These are phyloP conservation scores for Aphanocladium album DNA, from an alignment of 2,329 filamentous ascomycete genomes.

Conservation along the genomic window DNA sequence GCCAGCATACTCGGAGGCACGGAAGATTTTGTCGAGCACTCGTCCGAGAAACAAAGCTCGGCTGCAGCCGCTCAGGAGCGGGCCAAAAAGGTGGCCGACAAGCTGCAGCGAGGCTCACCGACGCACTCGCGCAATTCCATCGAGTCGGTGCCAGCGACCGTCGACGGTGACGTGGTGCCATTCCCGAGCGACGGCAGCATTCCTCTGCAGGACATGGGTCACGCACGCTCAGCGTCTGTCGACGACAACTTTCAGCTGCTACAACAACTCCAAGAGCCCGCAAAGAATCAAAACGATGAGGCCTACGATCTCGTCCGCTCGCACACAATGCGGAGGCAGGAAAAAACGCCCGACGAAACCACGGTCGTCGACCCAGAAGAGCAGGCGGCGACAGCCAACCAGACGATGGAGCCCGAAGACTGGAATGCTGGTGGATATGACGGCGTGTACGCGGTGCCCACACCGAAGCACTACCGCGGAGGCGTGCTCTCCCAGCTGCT, in stretches of 20 bases:
- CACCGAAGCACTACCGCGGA: constrained; percentile 38
- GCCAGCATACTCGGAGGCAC: background rate
- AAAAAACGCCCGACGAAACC: constrained; percentile 8
- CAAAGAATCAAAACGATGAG: constrained; percentile 28
- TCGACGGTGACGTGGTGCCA: constrained; percentile 19
- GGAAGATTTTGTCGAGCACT: constrained; percentile 8
- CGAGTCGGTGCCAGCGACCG: constrained; percentile 24
- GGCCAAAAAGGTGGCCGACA: constrained; percentile 37
- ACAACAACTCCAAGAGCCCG: constrained; percentile 13
- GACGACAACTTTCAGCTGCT: constrained; percentile 15
- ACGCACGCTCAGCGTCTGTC: constrained; percentile 7
- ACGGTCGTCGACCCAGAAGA: constrained; percentile 18
- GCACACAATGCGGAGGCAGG: constrained; percentile 27
- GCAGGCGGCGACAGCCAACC: constrained; percentile 10
- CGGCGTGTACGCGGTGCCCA: constrained; percentile 36
- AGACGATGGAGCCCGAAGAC: constrained; percentile 23
- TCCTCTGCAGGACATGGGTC: constrained; percentile 27
- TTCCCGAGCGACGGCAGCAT: constrained; percentile 23
- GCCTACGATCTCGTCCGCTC: constrained; percentile 39
- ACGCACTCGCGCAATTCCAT: constrained; percentile 33
- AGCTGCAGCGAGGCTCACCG: constrained; percentile 32
- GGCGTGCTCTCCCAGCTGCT: constrained; percentile 42
- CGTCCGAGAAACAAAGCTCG: constrained; percentile 21
- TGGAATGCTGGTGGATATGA: constrained; percentile 36
- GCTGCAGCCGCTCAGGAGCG: constrained; percentile 40